Evolutionary conservation across 495 filamentous ascomycete species (phyloP).

Genomic region (Xylaria cubensis): DNA sequence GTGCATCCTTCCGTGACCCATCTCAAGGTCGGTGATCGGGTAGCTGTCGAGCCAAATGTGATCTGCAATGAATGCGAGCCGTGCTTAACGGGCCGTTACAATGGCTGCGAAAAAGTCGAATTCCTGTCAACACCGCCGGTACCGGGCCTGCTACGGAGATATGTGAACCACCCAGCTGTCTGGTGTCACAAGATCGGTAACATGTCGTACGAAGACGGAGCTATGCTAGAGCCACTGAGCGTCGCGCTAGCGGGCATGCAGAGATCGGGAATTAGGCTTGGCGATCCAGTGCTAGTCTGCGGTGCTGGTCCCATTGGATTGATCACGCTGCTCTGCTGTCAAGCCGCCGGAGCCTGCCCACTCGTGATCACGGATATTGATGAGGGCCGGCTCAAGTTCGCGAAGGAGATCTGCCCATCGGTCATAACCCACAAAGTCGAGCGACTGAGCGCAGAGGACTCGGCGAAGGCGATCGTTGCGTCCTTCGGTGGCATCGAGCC

Average conservation of each 20-base stretch:
- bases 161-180: slow-evolving; percentile 88
- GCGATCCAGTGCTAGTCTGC: slow-evolving; percentile 84
- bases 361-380: slow-evolving; percentile 94
- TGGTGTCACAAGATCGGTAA: slow-evolving; percentile 93
- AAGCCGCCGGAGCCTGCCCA: slow-evolving; percentile 83
- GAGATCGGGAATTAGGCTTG: slow-evolving; percentile 75
- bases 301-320: slow-evolving; percentile 92
- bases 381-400: slow-evolving; percentile 80
- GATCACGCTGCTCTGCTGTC: slow-evolving; percentile 79
- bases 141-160: slow-evolving; percentile 85
- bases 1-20: slow-evolving; percentile 78
- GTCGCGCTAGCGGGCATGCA: slow-evolving; percentile 87
- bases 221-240: slow-evolving; percentile 83
- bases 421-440: slow-evolving; percentile 82
- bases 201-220: slow-evolving; percentile 89
- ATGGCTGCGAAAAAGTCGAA: slow-evolving; percentile 82
- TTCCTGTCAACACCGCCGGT: slow-evolving; percentile 92
- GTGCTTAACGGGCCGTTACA: slow-evolving; percentile 89
- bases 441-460: slow-evolving; percentile 70
- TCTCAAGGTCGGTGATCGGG: slow-evolving; percentile 81
- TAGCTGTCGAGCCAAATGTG: slow-evolving; percentile 90
- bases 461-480: slow-evolving; percentile 68
- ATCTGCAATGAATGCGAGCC: slow-evolving; percentile 89
- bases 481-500: slow-evolving; percentile 76
- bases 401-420: slow-evolving; percentile 74